Conservation (phyloP, 1,284 basidiomycete species). For the Apiotrichum laibachii region DNA sequence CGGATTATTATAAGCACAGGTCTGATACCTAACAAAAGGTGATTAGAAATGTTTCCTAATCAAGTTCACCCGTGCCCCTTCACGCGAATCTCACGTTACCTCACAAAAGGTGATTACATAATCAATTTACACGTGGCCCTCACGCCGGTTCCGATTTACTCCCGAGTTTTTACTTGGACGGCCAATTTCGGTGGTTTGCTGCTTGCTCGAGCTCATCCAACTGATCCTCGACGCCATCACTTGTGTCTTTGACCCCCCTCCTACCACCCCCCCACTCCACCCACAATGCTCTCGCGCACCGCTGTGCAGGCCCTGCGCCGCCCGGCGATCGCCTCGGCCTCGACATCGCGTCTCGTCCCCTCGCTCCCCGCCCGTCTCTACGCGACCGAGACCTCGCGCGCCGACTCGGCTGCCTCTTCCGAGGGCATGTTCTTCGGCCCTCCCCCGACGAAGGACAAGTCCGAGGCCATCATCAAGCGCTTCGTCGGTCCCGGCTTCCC, state of each 20-base stretch:
- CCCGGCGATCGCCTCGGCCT: slow-evolving; percentile 26
- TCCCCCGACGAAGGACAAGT: slow-evolving; percentile 20
- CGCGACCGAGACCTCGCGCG: slow-evolving; percentile 23
- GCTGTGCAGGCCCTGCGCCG: slow-evolving; percentile 21
- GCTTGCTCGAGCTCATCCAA: neutral
- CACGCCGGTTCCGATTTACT: neutral
- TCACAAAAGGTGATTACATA: no score
- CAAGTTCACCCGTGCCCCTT: no score
- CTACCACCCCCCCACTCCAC: neutral
- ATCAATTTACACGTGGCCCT: neutral
- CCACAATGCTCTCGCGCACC: slow-evolving; percentile 29
- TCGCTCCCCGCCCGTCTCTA: slow-evolving; percentile 14
- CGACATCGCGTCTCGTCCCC: slow-evolving; percentile 10
- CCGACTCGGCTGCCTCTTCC: slow-evolving; percentile 4
- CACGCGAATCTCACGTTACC: no score
- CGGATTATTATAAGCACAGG: neutral
- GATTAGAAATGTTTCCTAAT: no score
- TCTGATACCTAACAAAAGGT: no score
- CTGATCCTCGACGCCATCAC: neutral
- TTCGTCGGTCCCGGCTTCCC: slow-evolving; percentile 47
- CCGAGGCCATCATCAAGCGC: slow-evolving; percentile 38
- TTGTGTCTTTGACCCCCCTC: neutral
- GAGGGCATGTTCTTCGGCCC: slow-evolving; percentile 29
- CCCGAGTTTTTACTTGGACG: slow-evolving; percentile 7
- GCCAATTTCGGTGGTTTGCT: slow-evolving; percentile 19